These are phyloP conservation scores for Primulina tabacum DNA, from an alignment of 257 asterid species.

Conservation along the genomic window DNA sequence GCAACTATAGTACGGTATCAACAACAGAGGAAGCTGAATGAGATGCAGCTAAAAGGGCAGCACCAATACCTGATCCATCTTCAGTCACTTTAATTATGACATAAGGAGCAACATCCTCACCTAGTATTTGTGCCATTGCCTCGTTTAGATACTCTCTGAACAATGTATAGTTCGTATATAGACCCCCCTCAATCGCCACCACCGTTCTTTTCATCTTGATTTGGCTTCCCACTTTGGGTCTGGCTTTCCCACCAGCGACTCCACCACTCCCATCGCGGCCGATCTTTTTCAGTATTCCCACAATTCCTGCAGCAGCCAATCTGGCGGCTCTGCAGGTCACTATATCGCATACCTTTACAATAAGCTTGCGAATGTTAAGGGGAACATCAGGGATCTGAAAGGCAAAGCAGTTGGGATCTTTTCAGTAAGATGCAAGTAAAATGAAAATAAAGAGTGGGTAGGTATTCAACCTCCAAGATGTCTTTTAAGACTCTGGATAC, in stretches of 20 bases:
- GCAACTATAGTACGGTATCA: constrained; percentile 36
- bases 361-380: constrained; percentile 64
- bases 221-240: constrained; percentile 29
- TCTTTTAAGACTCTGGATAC: constrained; percentile 63
- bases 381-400: constrained; percentile 60
- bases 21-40: constrained; percentile 45
- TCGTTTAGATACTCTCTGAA: constrained; percentile 74
- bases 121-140: constrained; percentile 63
- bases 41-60: constrained; percentile 82
- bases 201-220: constrained; percentile 58
- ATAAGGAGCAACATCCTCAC: constrained; percentile 59
- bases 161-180: constrained; percentile 59
- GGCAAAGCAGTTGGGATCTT: background rate
- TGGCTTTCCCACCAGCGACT: constrained; percentile 33
- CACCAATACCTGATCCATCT: constrained; percentile 88
- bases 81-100: constrained; percentile 56
- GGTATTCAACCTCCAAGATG: constrained; percentile 49
- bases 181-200: constrained; percentile 76
- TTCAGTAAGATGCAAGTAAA: background rate
- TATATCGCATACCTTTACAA: constrained; percentile 71
- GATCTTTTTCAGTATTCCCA: constrained; percentile 83
- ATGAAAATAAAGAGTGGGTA: background rate
- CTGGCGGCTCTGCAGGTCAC: constrained; percentile 84
- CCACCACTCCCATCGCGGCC: constrained; percentile 81
- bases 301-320: constrained; percentile 87